Conservation (phyloP, 2,329 filamentous ascomycete genomes). For the Tolypocladium tropicale region DNA sequence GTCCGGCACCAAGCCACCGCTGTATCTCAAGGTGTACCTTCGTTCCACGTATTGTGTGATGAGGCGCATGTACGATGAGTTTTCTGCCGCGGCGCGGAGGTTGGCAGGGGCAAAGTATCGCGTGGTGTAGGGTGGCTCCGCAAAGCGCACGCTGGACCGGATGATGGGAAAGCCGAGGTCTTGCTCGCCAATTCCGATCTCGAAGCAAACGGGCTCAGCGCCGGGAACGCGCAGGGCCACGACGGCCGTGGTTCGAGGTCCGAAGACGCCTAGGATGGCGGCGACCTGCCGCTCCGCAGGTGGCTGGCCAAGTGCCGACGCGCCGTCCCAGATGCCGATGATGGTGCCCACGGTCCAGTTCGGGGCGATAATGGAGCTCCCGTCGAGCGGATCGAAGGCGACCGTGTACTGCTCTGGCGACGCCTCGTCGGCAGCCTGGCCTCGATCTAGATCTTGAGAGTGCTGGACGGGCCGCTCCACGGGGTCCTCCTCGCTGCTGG, state of each 20-base stretch:
- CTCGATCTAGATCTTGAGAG: neutral
- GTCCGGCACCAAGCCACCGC: conserved; percentile 51
- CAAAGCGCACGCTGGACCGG: conserved; percentile 27
- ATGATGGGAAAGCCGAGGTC: conserved; percentile 25
- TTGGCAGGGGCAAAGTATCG: conserved; percentile 55
- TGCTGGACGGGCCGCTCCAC: conserved; percentile 29
- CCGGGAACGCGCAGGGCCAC: conserved; percentile 41
- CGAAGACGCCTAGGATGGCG: conserved; percentile 41
- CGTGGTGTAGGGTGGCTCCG: conserved; percentile 29
- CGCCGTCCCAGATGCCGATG: conserved; percentile 46
- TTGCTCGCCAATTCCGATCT: conserved; percentile 31
- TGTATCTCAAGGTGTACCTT: conserved; percentile 50
- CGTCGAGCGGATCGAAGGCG: conserved; percentile 54
- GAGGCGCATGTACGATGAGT: conserved; percentile 36
- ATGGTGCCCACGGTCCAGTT: conserved; percentile 52
- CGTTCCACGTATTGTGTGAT: conserved; percentile 38
- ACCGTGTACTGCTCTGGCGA: conserved; percentile 41
- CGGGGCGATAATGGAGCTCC: conserved; percentile 48
- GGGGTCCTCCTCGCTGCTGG: conserved; percentile 52
- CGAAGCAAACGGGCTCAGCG: conserved; percentile 32
- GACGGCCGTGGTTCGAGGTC: conserved; percentile 44
- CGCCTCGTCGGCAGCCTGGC: neutral
- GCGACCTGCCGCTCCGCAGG: conserved; percentile 34
- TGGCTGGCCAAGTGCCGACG: conserved; percentile 28
- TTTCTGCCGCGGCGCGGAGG: conserved; percentile 43